Evolutionary conservation across 345 rosid species (phyloP).

Genomic region (Ricinus communis): DNA sequence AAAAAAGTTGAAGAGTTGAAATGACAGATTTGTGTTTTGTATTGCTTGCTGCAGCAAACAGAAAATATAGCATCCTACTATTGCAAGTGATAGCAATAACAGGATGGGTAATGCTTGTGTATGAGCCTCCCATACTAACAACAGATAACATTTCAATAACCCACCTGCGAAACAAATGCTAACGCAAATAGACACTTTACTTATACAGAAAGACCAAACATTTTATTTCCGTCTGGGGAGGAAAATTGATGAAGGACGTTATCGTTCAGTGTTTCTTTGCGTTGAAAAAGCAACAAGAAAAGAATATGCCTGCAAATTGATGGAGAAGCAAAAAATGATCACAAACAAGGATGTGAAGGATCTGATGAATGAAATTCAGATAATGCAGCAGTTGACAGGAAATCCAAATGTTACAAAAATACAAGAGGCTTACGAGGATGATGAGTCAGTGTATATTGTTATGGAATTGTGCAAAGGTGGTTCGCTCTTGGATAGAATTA

Average conservation of each 20-base stretch:
- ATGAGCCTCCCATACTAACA: not conserved
- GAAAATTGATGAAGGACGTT: constrained; percentile 27
- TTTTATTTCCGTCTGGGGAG: constrained; percentile 20
- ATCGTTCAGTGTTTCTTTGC: constrained; percentile 19
- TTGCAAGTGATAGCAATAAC: too few relatives aligned
- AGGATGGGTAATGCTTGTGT: constrained; percentile 28
- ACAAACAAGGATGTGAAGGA: constrained; percentile 21
- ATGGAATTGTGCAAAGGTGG: constrained; percentile 28
- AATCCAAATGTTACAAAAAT: constrained; percentile 25
- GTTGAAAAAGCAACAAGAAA: constrained; percentile 19
- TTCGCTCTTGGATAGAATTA: constrained; percentile 22
- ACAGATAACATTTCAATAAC: too few relatives aligned
- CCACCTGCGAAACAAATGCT: constrained; percentile 66
- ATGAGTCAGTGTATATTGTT: constrained; percentile 19
- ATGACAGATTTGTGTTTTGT: too few relatives aligned
- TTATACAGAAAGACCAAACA: constrained; percentile 8
- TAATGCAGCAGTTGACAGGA: constrained; percentile 28
- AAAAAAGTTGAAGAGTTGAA: too few relatives aligned
- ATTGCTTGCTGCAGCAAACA: too few relatives aligned
- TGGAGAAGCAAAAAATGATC: constrained; percentile 25
- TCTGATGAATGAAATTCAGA: constrained; percentile 25
- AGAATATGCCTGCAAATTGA: constrained; percentile 23
- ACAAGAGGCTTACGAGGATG: constrained; percentile 25
- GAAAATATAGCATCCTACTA: too few relatives aligned
- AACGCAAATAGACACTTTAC: constrained; percentile 19